Evolutionary conservation across 1,139 yeast genomes (phyloP), one percentile per base, ranked within the genome.

Genomic region (Meyerozyma guilliermondii): DNA sequence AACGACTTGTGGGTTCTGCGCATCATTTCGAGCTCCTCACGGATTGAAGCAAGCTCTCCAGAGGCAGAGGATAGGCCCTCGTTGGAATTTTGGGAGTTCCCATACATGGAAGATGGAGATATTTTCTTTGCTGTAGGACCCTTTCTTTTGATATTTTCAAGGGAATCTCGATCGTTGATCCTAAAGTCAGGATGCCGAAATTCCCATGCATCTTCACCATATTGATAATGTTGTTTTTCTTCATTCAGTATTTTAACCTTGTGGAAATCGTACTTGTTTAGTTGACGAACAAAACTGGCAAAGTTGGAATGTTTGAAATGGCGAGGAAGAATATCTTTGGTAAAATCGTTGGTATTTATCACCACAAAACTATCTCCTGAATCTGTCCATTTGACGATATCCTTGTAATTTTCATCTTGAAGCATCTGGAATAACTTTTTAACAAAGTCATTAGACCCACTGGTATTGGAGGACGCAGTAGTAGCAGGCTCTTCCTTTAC

Each of bases 141-240:
- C 58, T 87, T 88, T 35, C 96, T 65, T 53, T 83, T 84, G 56
- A 88, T 88, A 50, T 85, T 83, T 43, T 87, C 94, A 40, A 89
- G 70, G 14, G 86, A 78, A 18, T 80, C 82, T 43, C 78, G 68
- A 56, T 86, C 87, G 59, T 87, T 81, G 35, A 78, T 76, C 50
- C 78, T 77, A 62, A 92, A 92, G 50, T 83, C 89, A 0, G 96
- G 95, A 60, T 92, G 98, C 58, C 82, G 81, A 66, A 92, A 92
- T 59, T 91, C 97, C 97, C 98, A 92, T 18, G 92, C 83, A 58
- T 83, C 83, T 47, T 86, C 94, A 33, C 91, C 88, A 53, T 83
- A 84, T 42, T 78, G 76, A 47, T 70, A 68, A 39, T 68, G 68
- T 47, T 66, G 70, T 46, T 71, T 71, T 44, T 78, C 81, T 52